Conservation (phyloP, 495 filamentous ascomycete species). For the Penicillium salamii region DNA sequence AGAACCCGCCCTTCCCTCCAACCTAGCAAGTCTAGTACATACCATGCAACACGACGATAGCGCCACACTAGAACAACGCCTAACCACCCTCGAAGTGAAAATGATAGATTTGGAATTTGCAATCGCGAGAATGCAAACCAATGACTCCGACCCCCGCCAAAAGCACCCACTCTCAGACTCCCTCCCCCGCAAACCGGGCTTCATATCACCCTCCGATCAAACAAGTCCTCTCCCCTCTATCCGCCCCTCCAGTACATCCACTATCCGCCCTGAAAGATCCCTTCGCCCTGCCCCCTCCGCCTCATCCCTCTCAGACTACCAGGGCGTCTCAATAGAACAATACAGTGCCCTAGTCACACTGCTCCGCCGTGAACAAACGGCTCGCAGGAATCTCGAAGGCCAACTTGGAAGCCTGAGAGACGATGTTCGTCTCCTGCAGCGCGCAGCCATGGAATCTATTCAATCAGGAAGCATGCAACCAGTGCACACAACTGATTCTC, state of each 20-base stretch:
- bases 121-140: constrained; percentile 49
- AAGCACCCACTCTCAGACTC: constrained; percentile 14
- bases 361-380: constrained; percentile 54
- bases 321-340: constrained; percentile 52
- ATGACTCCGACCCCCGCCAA: constrained; percentile 8
- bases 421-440: constrained; percentile 45
- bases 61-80: constrained; percentile 47
- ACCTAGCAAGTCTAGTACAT: constrained; percentile 40
- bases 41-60: constrained; percentile 46
- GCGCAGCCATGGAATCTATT: constrained; percentile 32
- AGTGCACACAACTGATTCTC: constrained; percentile 31
- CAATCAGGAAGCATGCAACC: constrained; percentile 37
- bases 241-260: constrained; percentile 40
- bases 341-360: constrained; percentile 55
- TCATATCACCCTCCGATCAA: constrained; percentile 21
- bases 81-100: constrained; percentile 54
- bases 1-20: constrained; percentile 33
- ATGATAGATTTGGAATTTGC: constrained; percentile 56
- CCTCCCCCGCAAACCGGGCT: constrained; percentile 11
- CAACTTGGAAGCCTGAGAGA: constrained; percentile 51
- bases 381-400: constrained; percentile 50
- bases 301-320: constrained; percentile 30
- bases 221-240: constrained; percentile 11
- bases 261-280: constrained; percentile 35
- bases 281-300: constrained; percentile 32